A percentile compares a stretch with the other conserved stretches of the same genome.
Conservation (phyloP, 129 eudicot species). For the Oenanthe sinensis region DNA sequence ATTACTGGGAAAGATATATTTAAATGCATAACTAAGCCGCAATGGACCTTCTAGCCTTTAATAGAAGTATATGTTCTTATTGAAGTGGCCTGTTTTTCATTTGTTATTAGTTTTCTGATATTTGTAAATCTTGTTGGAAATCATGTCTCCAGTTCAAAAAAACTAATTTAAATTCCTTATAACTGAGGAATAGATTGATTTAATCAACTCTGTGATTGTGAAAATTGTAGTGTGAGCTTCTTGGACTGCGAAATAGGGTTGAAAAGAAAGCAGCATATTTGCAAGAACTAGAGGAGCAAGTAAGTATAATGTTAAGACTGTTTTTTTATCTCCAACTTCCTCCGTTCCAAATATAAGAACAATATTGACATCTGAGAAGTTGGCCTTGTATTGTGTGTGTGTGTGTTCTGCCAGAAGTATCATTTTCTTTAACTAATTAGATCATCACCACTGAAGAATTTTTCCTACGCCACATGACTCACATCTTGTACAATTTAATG, state of each 20-base stretch:
- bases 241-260: slow-evolving; percentile 44
- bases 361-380: neutral
- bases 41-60: neutral
- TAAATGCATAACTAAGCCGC: neutral
- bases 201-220: neutral
- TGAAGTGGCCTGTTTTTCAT: neutral
- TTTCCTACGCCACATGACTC: neutral
- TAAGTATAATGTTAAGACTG: slow-evolving; percentile 17
- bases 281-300: slow-evolving; percentile 82
- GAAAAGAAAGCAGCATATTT: slow-evolving; percentile 76
- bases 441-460: neutral
- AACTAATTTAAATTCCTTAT: neutral
- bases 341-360: neutral
- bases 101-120: neutral
- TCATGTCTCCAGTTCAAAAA: neutral
- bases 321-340: neutral
- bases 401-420: neutral
- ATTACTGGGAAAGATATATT: neutral
- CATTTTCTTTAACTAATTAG: neutral
- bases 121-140: neutral
- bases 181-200: neutral
- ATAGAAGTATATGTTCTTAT: neutral
- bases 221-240: slow-evolving; percentile 44
- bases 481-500: neutral
- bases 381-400: neutral